Evolutionary conservation across 345 rosid genomes (phyloP).

Genomic region (Bruguiera sexangula): DNA sequence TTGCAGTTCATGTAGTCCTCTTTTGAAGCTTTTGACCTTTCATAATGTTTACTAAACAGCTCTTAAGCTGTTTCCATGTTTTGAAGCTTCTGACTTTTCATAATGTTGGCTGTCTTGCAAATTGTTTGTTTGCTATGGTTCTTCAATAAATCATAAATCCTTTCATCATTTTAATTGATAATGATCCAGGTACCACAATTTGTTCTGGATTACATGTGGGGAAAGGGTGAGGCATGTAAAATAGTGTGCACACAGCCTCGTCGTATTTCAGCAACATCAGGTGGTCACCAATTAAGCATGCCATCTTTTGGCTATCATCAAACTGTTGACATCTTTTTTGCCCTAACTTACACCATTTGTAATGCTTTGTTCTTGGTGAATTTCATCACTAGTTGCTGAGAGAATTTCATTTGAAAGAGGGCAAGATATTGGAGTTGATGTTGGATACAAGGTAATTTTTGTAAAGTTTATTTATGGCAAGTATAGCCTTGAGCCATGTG

Average conservation of each 20-base stretch:
- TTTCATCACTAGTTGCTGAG: slow-evolving; percentile 68
- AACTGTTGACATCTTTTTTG: no score
- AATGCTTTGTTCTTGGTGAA: slow-evolving; percentile 13
- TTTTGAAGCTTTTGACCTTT: no score
- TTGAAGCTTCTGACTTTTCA: no score
- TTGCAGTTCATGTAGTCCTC: no score
- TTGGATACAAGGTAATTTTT: slow-evolving; percentile 82
- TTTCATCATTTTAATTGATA: neutral
- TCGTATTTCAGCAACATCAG: slow-evolving; percentile 93
- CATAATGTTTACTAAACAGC: no score
- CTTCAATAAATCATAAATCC: no score
- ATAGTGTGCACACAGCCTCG: slow-evolving; percentile 97
- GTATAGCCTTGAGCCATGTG: neutral
- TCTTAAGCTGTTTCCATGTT: no score
- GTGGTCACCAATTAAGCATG: slow-evolving; percentile 33
- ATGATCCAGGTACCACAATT: slow-evolving; percentile 78
- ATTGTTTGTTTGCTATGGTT: no score
- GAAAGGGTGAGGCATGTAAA: slow-evolving; percentile 69
- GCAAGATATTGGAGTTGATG: slow-evolving; percentile 61
- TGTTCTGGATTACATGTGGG: slow-evolving; percentile 81
- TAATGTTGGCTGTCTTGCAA: no score
- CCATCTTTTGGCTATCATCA: no score
- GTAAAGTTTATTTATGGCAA: neutral
- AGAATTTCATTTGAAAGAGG: slow-evolving; percentile 90
- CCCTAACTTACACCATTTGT: neutral